Evolutionary conservation across 1,284 basidiomycete genomes (phyloP).

Genomic region (Rhodofomes roseus): DNA sequence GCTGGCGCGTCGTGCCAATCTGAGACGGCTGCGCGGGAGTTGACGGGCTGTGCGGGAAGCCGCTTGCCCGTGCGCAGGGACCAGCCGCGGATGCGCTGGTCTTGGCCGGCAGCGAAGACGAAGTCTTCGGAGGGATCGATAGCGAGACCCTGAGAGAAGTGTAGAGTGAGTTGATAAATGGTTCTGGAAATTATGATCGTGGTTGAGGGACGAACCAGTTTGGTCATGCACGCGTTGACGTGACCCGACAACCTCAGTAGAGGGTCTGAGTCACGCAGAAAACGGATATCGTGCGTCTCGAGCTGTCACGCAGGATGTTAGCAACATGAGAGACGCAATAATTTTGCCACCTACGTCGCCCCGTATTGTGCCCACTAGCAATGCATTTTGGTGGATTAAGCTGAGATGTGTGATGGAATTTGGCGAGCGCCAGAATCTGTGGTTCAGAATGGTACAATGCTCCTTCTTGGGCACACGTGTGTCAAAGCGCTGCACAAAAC

Average conservation of each 20-base stretch:
- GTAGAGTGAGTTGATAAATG: neutral
- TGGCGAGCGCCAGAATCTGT: constrained; percentile 28
- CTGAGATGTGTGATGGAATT: constrained; percentile 51
- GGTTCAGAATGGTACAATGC: constrained; percentile 39
- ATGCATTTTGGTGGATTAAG: constrained; percentile 43
- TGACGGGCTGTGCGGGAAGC: neutral
- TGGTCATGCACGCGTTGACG: constrained; percentile 45
- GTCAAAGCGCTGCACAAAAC: constrained; percentile 57
- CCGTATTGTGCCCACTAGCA: constrained; percentile 56
- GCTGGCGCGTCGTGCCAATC: neutral
- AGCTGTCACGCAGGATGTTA: constrained; percentile 37
- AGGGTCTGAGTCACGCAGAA: constrained; percentile 38
- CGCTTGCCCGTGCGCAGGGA: constrained; percentile 49
- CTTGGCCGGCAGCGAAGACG: constrained; percentile 71
- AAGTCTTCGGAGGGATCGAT: constrained; percentile 59
- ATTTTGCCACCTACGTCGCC: constrained; percentile 44
- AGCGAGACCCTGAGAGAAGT: constrained; percentile 47
- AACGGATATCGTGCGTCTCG: constrained; percentile 63
- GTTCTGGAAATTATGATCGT: neutral
- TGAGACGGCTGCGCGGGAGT: neutral
- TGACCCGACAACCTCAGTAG: constrained; percentile 50
- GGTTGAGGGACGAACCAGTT: constrained; percentile 44
- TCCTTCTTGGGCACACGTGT: constrained; percentile 38
- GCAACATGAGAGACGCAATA: too few relatives aligned
- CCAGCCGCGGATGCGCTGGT: constrained; percentile 62